Percentiles rank a stretch among this genome's conserved stretches.
These are phyloP conservation scores for Dacryopinax spathularia DNA, from an alignment of 768 basidiomycete species.

Conservation along the genomic window DNA sequence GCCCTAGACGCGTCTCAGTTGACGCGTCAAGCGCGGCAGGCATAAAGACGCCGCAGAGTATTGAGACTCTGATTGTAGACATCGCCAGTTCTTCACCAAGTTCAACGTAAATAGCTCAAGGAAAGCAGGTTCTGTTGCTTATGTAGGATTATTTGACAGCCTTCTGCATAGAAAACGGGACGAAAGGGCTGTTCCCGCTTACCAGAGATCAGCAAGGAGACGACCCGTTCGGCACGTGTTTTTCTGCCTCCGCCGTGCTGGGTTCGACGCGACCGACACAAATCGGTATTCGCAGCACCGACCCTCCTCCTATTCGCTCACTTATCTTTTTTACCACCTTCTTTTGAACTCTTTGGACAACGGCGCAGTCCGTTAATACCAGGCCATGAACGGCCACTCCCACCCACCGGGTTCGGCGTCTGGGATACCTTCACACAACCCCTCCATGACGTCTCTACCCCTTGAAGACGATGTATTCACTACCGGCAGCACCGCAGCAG, in stretches of 20 bases:
- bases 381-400: conserved; percentile 4
- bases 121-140: no score
- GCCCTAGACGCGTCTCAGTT: no score
- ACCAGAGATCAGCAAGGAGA: background rate
- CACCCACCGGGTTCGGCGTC: background rate
- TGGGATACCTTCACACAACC: background rate
- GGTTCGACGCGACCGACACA: conserved; percentile 2
- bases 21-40: no score
- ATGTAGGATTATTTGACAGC: no score
- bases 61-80: no score
- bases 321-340: background rate
- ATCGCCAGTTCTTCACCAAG: no score
- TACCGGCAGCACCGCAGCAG: background rate
- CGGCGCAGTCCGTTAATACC: background rate
- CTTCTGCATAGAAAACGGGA: background rate
- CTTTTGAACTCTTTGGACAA: background rate
- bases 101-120: no score
- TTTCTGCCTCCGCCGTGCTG: background rate
- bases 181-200: background rate
- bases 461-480: background rate
- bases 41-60: no score
- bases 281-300: background rate
- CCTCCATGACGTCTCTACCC: background rate
- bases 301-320: background rate
- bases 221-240: background rate